Percentiles rank a stretch among this genome's conserved stretches.
Evolutionary conservation across 176 grass and related monocot genomes (phyloP).

Genomic region (Avena insularis): DNA sequence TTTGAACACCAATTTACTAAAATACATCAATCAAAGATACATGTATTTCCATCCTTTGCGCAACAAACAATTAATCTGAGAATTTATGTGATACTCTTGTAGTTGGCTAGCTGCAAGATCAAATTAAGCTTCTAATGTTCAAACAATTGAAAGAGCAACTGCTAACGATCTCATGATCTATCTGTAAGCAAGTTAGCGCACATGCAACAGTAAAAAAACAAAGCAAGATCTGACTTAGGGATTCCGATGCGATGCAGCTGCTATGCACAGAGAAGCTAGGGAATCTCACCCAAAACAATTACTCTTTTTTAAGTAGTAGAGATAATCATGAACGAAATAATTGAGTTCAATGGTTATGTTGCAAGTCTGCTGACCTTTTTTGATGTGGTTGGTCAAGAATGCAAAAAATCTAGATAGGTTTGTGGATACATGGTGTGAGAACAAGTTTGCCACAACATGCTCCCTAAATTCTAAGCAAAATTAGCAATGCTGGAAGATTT

Average conservation of each 20-base stretch:
- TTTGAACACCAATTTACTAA: constrained; percentile 9
- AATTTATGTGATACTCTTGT: background rate
- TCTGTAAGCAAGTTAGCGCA: constrained; percentile 8
- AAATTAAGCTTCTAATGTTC: background rate
- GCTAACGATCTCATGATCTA: background rate
- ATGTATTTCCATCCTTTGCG: constrained; percentile 17
- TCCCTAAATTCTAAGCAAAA: background rate
- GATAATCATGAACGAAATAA: background rate
- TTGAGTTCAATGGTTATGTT: background rate
- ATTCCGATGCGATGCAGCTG: constrained; percentile 18
- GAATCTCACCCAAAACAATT: constrained; percentile 44
- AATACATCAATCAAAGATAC: constrained; percentile 33
- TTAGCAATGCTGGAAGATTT: background rate
- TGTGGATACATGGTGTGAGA: background rate
- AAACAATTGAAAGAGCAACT: background rate
- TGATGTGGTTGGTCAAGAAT: background rate
- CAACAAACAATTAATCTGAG: background rate
- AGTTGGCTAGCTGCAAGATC: constrained; percentile 26
- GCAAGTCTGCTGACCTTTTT: background rate
- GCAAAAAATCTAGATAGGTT: background rate
- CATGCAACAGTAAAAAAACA: constrained; percentile 25
- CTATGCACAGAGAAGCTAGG: background rate
- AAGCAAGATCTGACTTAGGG: constrained; percentile 34
- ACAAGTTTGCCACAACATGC: background rate
- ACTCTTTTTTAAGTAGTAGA: too few species aligned